These are phyloP conservation scores for Raffaelea ambrosiae DNA, from an alignment of 2,329 filamentous ascomycete species.

Conservation along the genomic window DNA sequence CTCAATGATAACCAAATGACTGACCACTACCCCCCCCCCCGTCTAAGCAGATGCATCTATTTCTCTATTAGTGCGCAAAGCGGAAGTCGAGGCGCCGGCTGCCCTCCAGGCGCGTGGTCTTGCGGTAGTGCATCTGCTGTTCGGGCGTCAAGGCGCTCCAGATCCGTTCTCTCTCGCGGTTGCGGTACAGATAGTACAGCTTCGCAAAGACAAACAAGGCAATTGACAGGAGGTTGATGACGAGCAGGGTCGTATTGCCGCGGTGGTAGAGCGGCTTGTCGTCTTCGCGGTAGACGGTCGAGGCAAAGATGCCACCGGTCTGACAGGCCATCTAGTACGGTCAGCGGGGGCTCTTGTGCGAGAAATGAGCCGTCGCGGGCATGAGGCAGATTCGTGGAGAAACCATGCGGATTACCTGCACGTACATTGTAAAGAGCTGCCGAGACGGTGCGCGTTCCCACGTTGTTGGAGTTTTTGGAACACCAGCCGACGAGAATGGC, in stretches of 20 bases:
- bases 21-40: no score
- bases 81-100: slow-evolving; percentile 36
- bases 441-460: slow-evolving; percentile 49
- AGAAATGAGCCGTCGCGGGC: no score
- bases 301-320: slow-evolving; percentile 22
- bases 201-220: slow-evolving; percentile 41
- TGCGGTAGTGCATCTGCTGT: slow-evolving; percentile 37
- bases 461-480: slow-evolving; percentile 50
- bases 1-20: no score
- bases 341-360: neutral
- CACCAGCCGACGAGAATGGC: slow-evolving; percentile 50
- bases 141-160: slow-evolving; percentile 41
- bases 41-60: neutral
- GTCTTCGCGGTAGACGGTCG: slow-evolving; percentile 42
- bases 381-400: no score
- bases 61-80: slow-evolving; percentile 27
- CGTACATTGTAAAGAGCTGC: slow-evolving; percentile 37
- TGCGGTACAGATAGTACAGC: slow-evolving; percentile 40
- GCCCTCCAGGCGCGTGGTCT: slow-evolving; percentile 29
- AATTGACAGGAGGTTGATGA: slow-evolving; percentile 39
- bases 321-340: slow-evolving; percentile 26
- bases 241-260: slow-evolving; percentile 46
- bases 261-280: slow-evolving; percentile 45
- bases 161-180: slow-evolving; percentile 33
- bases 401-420: neutral